These are phyloP conservation scores for Speleostelium caveatum DNA, from an alignment of 78 protist genomes.

Conservation along the genomic window DNA sequence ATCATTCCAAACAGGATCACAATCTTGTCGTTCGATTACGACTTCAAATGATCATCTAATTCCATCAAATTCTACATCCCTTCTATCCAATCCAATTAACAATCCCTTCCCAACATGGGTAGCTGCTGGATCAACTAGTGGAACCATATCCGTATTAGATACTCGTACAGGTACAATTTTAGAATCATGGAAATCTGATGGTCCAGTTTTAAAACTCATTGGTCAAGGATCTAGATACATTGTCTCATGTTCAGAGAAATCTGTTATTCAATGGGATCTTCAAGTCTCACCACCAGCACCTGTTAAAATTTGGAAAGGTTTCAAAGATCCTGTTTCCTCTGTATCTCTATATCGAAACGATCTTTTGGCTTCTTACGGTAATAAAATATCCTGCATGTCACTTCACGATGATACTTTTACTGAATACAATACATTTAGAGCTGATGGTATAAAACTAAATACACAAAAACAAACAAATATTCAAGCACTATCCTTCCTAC, in stretches of 20 bases:
- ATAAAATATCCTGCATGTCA: slow-evolving; percentile 50
- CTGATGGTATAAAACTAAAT: slow-evolving; percentile 60
- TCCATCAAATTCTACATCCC: background rate
- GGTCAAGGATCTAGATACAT: slow-evolving; percentile 51
- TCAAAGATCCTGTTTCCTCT: slow-evolving; percentile 30
- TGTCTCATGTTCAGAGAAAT: slow-evolving; percentile 48
- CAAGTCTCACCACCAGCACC: slow-evolving; percentile 36
- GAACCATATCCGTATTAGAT: slow-evolving; percentile 29
- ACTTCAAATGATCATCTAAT: slow-evolving; percentile 60
- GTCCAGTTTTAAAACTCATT: slow-evolving; percentile 40
- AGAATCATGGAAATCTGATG: slow-evolving; percentile 63
- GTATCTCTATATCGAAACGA: slow-evolving; percentile 34
- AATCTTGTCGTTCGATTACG: slow-evolving; percentile 39
- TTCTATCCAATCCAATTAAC: slow-evolving; percentile 21
- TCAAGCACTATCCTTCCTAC: slow-evolving; percentile 18
- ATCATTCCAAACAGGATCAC: slow-evolving; percentile 23
- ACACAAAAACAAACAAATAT: slow-evolving; percentile 57
- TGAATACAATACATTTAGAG: slow-evolving; percentile 21
- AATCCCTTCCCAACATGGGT: slow-evolving; percentile 56
- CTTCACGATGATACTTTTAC: slow-evolving; percentile 13
- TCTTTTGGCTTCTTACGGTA: slow-evolving; percentile 23
- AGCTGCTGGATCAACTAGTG: slow-evolving; percentile 40
- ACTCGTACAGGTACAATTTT: slow-evolving; percentile 65
- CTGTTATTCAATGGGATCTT: slow-evolving; percentile 75
- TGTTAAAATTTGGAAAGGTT: slow-evolving; percentile 73